Percentiles rank a stretch among this genome's conserved stretches.
These are phyloP conservation scores for Rhododendron vialii DNA, from an alignment of 148 eudicot genomes.

Conservation along the genomic window DNA sequence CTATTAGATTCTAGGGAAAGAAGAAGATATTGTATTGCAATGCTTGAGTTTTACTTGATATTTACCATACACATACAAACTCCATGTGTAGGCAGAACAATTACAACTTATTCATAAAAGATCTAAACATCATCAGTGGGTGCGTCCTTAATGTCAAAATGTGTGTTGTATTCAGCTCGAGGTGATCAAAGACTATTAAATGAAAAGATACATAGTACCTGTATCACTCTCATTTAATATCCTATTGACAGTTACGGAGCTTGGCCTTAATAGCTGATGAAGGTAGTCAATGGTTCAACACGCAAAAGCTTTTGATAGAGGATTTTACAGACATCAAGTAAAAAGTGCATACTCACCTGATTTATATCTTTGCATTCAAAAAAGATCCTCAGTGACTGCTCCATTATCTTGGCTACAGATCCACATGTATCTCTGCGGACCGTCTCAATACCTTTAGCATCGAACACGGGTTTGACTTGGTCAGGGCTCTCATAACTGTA, in stretches of 20 bases:
- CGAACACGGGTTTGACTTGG: slow-evolving; percentile 72
- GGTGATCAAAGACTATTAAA: neutral
- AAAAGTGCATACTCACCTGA: slow-evolving; percentile 37
- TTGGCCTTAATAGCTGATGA: neutral
- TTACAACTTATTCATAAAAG: neutral
- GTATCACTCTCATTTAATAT: neutral
- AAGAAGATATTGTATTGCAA: neutral
- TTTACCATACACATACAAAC: neutral
- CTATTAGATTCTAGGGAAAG: neutral
- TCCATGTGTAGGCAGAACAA: neutral
- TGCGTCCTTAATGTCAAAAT: neutral
- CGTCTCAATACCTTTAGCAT: slow-evolving; percentile 98
- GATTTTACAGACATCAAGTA: neutral
- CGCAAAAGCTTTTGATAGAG: neutral
- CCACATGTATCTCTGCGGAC: slow-evolving; percentile 93
- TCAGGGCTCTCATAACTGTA: slow-evolving; percentile 81
- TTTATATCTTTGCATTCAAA: slow-evolving; percentile 59
- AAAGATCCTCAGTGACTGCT: slow-evolving; percentile 69
- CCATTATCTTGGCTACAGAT: slow-evolving; percentile 90
- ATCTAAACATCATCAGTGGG: neutral
- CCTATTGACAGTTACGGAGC: neutral
- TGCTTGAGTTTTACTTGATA: neutral
- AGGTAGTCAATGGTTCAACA: neutral
- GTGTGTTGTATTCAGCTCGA: neutral
- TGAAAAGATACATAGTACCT: neutral